Conservation (phyloP, 306 rosid genomes). For the Pueraria montana region DNA sequence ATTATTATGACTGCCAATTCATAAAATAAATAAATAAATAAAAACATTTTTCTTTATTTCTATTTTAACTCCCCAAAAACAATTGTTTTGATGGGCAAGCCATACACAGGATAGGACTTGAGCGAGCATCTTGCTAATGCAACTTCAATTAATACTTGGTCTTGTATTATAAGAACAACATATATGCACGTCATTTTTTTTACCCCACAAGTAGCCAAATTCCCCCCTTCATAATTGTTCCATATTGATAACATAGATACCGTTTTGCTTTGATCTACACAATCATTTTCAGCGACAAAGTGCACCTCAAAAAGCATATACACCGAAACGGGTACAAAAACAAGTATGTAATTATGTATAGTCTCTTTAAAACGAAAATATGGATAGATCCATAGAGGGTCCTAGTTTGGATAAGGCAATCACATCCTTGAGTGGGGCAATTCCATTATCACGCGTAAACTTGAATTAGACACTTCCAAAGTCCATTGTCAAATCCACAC, state of each 20-base stretch:
- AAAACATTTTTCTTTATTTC: too few species aligned
- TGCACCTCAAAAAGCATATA: constrained; percentile 50
- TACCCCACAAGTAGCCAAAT: constrained; percentile 44
- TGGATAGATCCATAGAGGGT: constrained; percentile 20
- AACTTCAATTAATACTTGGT: constrained; percentile 11
- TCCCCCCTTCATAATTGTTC: constrained; percentile 48
- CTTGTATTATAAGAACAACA: constrained; percentile 10
- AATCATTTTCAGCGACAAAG: constrained; percentile 53
- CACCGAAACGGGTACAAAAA: constrained; percentile 36
- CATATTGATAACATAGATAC: constrained; percentile 33
- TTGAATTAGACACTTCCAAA: constrained; percentile 49
- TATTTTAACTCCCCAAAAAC: too few species aligned
- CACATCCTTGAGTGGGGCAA: constrained; percentile 47
- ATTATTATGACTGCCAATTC: too few species aligned
- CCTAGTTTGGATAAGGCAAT: constrained; percentile 52
- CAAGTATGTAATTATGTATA: neutral
- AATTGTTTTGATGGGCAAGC: neutral
- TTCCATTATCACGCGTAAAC: constrained; percentile 54
- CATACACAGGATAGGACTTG: neutral
- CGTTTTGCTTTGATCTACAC: constrained; percentile 35
- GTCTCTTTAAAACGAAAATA: constrained; percentile 28
- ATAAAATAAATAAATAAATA: too few species aligned
- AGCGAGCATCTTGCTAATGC: constrained; percentile 4
- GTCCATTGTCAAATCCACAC: constrained; percentile 31
- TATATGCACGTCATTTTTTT: neutral